Conservation (phyloP, 73 alveolate genomes). For the Paramecium caudatum region DNA sequence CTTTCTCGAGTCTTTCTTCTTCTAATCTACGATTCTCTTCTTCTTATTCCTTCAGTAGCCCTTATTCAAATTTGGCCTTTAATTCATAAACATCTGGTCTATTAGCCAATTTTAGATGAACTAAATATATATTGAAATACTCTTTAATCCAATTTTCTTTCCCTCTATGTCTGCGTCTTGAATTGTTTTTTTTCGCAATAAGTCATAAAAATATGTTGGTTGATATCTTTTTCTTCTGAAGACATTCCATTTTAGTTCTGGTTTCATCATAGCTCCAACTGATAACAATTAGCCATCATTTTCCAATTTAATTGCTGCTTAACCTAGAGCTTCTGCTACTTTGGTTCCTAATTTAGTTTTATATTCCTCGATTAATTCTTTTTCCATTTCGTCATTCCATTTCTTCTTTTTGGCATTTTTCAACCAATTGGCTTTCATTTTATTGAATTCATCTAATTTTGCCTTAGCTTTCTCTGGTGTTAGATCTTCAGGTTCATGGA, state of each 20-base stretch:
- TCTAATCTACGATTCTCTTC: slow-evolving; percentile 71
- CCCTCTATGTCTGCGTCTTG: slow-evolving; percentile 75
- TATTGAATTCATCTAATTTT: slow-evolving; percentile 81
- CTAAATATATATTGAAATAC: neutral
- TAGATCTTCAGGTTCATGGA: slow-evolving; percentile 80
- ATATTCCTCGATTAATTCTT: slow-evolving; percentile 79
- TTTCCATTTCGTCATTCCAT: slow-evolving; percentile 89
- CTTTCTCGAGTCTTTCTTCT: slow-evolving; percentile 72
- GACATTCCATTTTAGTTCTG: slow-evolving; percentile 59
- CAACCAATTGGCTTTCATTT: slow-evolving; percentile 86
- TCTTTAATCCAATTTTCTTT: slow-evolving; percentile 63
- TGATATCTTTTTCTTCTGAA: slow-evolving; percentile 57
- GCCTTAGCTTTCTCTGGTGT: slow-evolving; percentile 83
- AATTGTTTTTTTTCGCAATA: slow-evolving; percentile 65
- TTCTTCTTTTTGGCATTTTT: slow-evolving; percentile 88
- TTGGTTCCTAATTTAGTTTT: slow-evolving; percentile 64
- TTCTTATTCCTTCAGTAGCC: slow-evolving; percentile 70
- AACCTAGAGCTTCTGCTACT: neutral
- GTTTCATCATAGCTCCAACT: slow-evolving; percentile 62
- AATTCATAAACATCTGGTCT: slow-evolving; percentile 70
- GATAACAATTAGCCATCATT: slow-evolving; percentile 64
- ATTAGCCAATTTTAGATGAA: slow-evolving; percentile 67
- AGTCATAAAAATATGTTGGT: slow-evolving; percentile 37
- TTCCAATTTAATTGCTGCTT: slow-evolving; percentile 45
- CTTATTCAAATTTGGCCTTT: slow-evolving; percentile 56